Conservation (phyloP, 331 rosid genomes). For the Rosa hybrid region DNA sequence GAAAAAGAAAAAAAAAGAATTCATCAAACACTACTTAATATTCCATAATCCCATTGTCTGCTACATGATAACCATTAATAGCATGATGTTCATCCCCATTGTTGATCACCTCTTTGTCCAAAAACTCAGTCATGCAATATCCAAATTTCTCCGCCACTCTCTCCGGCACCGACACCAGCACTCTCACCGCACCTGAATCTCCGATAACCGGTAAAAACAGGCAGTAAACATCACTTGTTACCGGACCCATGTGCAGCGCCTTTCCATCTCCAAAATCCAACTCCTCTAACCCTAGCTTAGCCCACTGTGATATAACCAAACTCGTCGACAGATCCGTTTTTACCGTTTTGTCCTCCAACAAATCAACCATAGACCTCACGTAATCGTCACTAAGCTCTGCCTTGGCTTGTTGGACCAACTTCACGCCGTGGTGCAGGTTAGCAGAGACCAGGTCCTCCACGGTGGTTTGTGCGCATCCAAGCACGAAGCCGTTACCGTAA, state of each 20-base stretch:
- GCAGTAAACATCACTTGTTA: constrained; percentile 73
- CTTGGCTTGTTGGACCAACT: constrained; percentile 62
- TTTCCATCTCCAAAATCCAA: constrained; percentile 85
- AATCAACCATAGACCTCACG: constrained; percentile 63
- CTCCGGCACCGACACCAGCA: constrained; percentile 73
- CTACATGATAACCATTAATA: constrained; percentile 28
- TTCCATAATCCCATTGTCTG: constrained; percentile 23
- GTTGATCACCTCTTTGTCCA: constrained; percentile 15
- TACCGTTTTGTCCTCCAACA: constrained; percentile 64
- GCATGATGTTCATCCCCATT: constrained; percentile 14
- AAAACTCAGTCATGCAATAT: constrained; percentile 40
- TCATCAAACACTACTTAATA: background rate
- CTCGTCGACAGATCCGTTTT: constrained; percentile 58
- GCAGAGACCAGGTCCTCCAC: constrained; percentile 43
- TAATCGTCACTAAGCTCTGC: constrained; percentile 38
- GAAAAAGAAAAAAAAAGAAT: too few species aligned
- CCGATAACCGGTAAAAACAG: constrained; percentile 72
- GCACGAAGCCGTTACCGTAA: constrained; percentile 76
- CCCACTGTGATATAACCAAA: constrained; percentile 88
- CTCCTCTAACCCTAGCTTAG: constrained; percentile 74
- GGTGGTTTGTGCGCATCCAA: constrained; percentile 61
- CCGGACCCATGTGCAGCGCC: constrained; percentile 72
- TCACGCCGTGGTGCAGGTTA: constrained; percentile 53
- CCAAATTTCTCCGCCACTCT: constrained; percentile 47
- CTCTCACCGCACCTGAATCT: constrained; percentile 52